A percentile compares a stretch with the other conserved stretches of the same genome.
phyloP scores from a whole-genome alignment of 2,329 filamentous ascomycete species.

The Claviceps capensis region DNA sequence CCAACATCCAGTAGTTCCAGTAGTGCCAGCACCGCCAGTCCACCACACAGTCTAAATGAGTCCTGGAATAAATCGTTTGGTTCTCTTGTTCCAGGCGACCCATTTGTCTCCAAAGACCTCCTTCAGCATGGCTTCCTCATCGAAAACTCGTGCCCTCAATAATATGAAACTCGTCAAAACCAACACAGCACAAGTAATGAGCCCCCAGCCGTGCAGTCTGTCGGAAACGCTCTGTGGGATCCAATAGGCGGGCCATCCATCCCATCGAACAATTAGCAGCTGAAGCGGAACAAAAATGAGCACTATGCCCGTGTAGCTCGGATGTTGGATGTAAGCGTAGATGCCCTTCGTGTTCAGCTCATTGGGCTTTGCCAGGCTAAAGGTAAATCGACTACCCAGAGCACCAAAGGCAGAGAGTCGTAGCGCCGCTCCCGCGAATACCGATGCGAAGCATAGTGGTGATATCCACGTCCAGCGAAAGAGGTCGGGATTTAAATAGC shows the following conservation, averaged over 20 bases:
- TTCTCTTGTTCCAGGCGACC: slow-evolving; percentile 32
- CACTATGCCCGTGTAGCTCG: slow-evolving; percentile 33
- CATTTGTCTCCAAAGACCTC: slow-evolving; percentile 32
- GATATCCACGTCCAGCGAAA: slow-evolving; percentile 21
- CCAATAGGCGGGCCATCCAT: slow-evolving; percentile 27
- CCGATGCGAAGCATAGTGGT: slow-evolving; percentile 16
- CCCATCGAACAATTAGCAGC: slow-evolving; percentile 21
- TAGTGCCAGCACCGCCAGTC: not conserved
- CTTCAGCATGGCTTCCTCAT: slow-evolving; percentile 38
- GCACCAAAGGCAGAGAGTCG: slow-evolving; percentile 25
- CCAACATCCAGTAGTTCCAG: not conserved
- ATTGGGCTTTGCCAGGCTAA: slow-evolving; percentile 32
- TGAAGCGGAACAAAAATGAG: slow-evolving; percentile 20
- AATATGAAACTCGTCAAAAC: not conserved
- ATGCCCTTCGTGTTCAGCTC: slow-evolving; percentile 31
- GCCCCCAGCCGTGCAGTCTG: not conserved
- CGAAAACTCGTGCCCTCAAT: slow-evolving; percentile 21
- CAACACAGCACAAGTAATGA: not conserved
- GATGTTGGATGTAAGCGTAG: slow-evolving; percentile 36
- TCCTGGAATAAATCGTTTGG: slow-evolving; percentile 33
- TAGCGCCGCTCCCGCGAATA: slow-evolving; percentile 16
- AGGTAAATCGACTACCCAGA: slow-evolving; percentile 40
- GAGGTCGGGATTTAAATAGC: slow-evolving; percentile 13
- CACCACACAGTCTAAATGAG: not conserved
- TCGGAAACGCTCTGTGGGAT: slow-evolving; percentile 14